Base-by-base conservation (phyloP, 768 basidiomycete genomes). In the Tricholoma furcatifolium region DNA sequence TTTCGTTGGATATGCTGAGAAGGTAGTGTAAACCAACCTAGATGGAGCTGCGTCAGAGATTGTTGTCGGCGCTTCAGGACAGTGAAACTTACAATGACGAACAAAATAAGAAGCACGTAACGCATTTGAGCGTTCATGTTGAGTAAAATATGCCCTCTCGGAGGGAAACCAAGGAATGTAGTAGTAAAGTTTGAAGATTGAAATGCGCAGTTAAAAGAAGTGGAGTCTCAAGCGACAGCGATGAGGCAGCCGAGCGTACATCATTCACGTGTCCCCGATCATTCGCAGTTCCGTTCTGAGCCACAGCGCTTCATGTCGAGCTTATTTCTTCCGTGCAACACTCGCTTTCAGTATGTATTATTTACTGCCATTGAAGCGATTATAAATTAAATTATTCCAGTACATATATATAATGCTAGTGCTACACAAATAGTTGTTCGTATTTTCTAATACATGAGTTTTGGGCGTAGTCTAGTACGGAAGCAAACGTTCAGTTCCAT, bases 1-100 rank as follows among this genome's bases (percentile, higher is more conserved):
- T 76, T 60, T 84, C 83, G 60, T 85, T 81, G 3, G 84, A 79
- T 67, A 87, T 77, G 65, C 74, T 82, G 47, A 87, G 74, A 54
- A 87, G 82, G 55, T 81, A 85, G 62, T 88, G 85, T 46, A 84
- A 62, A 66, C 75, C 72, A 46, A 81, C 75, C 79, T 80, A 51
- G 43, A 8, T 27, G 38, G 20, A 31, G 27, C 35, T n/a, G 30
- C 23, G 50, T 34, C 20, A 48, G 23, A 38, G 21, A 12, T 14
- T 23, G 12, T 30, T 18, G 23, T 9, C 14, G 34, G 18, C 17
- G 17, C 30, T 45, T 21, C 21, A 8, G 47, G 18, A 43, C 21
- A 11, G 32, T 48, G 17, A 51, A 21, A 66, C 75, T 21, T 47
- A 79, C 76, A 30, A 83, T 65, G 51, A 81, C 69, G 51, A 62